These are phyloP conservation scores for Paramyrothecium sp. DNA, from an alignment of 2,329 filamentous ascomycete genomes.

Conservation along the genomic window DNA sequence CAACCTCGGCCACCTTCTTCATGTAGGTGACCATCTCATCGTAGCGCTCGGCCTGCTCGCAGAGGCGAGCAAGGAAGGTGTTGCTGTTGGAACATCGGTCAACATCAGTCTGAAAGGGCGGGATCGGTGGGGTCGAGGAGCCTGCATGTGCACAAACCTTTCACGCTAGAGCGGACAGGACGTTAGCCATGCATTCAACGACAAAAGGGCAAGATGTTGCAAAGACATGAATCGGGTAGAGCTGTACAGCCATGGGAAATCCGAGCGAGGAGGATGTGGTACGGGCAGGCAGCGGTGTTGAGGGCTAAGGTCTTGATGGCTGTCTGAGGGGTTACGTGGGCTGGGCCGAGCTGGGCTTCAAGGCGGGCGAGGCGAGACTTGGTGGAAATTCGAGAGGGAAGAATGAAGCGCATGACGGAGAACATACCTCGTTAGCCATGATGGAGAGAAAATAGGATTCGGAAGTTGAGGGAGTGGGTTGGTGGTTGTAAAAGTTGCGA, in stretches of 20 bases:
- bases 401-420: not conserved
- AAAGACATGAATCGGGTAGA: no score
- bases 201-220: no score
- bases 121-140: constrained; percentile 15
- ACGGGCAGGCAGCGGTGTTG: constrained; percentile 8
- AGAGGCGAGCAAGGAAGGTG: constrained; percentile 99
- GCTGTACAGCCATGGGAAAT: no score
- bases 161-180: constrained; percentile 56
- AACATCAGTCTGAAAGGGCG: constrained; percentile 15
- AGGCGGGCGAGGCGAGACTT: constrained; percentile 13
- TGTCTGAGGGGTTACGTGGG: constrained; percentile 26
- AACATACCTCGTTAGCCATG: constrained; percentile 34
- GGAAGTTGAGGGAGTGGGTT: constrained; percentile 3
- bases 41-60: constrained; percentile 99
- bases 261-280: no score
- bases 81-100: constrained; percentile 63
- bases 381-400: not conserved
- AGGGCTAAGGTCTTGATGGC: not conserved
- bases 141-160: constrained; percentile 51
- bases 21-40: constrained; percentile 99
- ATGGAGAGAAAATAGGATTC: constrained; percentile 5
- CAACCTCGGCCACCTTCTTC: constrained; percentile 95
- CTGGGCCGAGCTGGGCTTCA: constrained; percentile 16
- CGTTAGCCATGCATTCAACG: no score
- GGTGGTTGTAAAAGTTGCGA: not conserved